Evolutionary conservation across 2,329 filamentous ascomycete species (phyloP).

Genomic region (Hypoxylon sp.): DNA sequence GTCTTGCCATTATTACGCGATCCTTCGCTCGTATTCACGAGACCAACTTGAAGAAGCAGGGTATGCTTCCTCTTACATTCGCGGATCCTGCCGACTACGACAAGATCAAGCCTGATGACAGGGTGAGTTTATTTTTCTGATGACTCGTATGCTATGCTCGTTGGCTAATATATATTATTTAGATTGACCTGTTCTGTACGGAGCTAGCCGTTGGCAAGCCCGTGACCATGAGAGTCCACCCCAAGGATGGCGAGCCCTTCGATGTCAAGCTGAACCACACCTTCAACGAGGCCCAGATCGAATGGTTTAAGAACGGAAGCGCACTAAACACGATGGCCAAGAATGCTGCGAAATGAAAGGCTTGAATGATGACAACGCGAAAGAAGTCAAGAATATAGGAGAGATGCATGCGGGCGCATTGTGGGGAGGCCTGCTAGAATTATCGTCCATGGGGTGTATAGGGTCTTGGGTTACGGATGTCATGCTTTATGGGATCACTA

Average conservation of each 20-base stretch:
- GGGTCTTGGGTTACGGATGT: conserved; percentile 53
- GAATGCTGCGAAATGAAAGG: conserved; percentile 58
- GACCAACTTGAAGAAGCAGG: conserved; percentile 99
- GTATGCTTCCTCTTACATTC: conserved; percentile 99
- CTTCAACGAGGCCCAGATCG: conserved; percentile 97
- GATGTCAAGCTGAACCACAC: conserved; percentile 91
- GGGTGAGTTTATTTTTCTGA: conserved; percentile 62
- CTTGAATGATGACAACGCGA: conserved; percentile 8
- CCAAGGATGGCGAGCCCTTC: conserved; percentile 85
- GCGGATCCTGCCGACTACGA: conserved; percentile 96
- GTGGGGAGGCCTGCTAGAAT: conserved; percentile 55
- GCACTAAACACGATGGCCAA: conserved; percentile 99
- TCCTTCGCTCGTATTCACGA: conserved; percentile 99
- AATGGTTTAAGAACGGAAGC: conserved; percentile 99
- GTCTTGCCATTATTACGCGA: conserved; percentile 95
- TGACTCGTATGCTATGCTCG: neutral
- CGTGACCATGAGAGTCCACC: conserved; percentile 91
- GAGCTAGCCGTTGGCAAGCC: conserved; percentile 94
- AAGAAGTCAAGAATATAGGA: conserved; percentile 43
- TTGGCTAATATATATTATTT: conserved; percentile 45
- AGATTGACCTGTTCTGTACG: conserved; percentile 87
- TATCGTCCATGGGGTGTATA: conserved; percentile 51
- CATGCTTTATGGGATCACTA: conserved; percentile 52
- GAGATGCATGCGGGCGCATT: conserved; percentile 51
- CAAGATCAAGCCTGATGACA: conserved; percentile 93